Percentiles rank a stretch among this genome's conserved stretches.
phyloP scores from a whole-genome alignment of 352 stramenopile species.

The Plasmopara halstedii region DNA sequence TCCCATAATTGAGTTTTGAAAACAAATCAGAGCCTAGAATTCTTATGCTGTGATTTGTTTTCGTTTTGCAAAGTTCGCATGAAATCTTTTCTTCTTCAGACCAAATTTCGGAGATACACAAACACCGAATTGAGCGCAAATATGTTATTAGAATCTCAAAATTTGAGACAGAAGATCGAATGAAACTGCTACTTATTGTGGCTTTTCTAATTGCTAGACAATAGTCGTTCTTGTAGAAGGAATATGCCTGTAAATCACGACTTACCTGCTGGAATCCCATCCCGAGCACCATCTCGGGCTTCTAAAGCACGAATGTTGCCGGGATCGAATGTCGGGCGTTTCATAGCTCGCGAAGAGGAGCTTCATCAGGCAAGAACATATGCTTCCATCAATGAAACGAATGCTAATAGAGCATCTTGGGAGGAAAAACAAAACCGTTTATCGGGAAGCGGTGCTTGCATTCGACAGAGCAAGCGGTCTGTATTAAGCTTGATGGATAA shows the following conservation, averaged over 20 bases:
- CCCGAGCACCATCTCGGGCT: conserved; percentile 11
- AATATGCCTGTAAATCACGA: conserved; percentile 49
- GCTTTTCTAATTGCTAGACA: no score
- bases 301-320: conserved; percentile 26
- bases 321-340: conserved; percentile 59
- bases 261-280: conserved; percentile 42
- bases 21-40: no score
- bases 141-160: no score
- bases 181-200: no score
- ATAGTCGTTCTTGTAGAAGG: no score
- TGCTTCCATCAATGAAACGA: conserved; percentile 39
- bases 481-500: conserved; percentile 2
- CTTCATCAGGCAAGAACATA: conserved; percentile 56
- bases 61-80: no score
- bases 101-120: no score
- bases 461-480: conserved; percentile 51
- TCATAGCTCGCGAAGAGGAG: conserved; percentile 72
- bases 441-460: conserved; percentile 36
- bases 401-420: conserved; percentile 49
- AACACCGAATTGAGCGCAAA: no score
- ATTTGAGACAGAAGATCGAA: no score
- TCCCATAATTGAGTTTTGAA: no score
- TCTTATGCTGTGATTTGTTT: no score
- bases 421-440: conserved; percentile 71
- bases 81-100: no score